These are phyloP conservation scores for Ascochyta rabiei DNA, from an alignment of 2,329 filamentous ascomycete species.

Conservation along the genomic window DNA sequence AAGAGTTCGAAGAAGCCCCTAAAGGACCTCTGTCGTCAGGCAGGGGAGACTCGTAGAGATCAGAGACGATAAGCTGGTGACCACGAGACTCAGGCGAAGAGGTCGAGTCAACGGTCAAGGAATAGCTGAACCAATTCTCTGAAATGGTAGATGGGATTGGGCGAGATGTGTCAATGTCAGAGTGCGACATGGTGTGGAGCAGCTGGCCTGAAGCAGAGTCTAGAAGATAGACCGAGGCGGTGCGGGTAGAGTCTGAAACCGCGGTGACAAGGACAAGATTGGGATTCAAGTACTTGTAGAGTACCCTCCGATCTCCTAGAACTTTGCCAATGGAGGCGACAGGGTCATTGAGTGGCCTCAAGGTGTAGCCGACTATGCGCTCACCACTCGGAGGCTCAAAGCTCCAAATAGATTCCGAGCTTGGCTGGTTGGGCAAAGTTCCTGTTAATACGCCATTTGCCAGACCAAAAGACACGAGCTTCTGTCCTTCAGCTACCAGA, in stretches of 20 bases:
- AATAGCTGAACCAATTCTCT: slow-evolving; percentile 96
- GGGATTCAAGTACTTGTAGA: slow-evolving; percentile 96
- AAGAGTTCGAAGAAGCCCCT: slow-evolving; percentile 73
- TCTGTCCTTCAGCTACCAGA: slow-evolving; percentile 26
- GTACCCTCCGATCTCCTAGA: slow-evolving; percentile 86
- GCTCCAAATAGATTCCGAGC: slow-evolving; percentile 64
- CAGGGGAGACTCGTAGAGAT: slow-evolving; percentile 85
- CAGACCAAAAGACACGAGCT: slow-evolving; percentile 41
- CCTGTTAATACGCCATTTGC: slow-evolving; percentile 43
- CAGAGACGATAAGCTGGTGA: slow-evolving; percentile 82
- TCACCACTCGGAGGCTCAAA: slow-evolving; percentile 72
- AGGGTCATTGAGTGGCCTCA: slow-evolving; percentile 77
- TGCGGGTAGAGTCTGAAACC: slow-evolving; percentile 62
- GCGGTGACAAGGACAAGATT: slow-evolving; percentile 81
- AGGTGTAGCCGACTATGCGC: slow-evolving; percentile 70
- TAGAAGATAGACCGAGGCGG: slow-evolving; percentile 76
- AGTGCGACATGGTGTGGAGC: slow-evolving; percentile 72
- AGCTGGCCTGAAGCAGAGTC: slow-evolving; percentile 86
- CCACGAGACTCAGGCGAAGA: slow-evolving; percentile 69
- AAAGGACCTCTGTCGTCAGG: slow-evolving; percentile 86
- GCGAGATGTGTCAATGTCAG: slow-evolving; percentile 74
- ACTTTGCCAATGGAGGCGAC: slow-evolving; percentile 95
- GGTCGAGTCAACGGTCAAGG: slow-evolving; percentile 65
- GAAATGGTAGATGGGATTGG: slow-evolving; percentile 78
- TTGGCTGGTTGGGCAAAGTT: slow-evolving; percentile 29